Conservation (phyloP, 2,329 filamentous ascomycete species). For the Rhinocladiella mackenziei region DNA sequence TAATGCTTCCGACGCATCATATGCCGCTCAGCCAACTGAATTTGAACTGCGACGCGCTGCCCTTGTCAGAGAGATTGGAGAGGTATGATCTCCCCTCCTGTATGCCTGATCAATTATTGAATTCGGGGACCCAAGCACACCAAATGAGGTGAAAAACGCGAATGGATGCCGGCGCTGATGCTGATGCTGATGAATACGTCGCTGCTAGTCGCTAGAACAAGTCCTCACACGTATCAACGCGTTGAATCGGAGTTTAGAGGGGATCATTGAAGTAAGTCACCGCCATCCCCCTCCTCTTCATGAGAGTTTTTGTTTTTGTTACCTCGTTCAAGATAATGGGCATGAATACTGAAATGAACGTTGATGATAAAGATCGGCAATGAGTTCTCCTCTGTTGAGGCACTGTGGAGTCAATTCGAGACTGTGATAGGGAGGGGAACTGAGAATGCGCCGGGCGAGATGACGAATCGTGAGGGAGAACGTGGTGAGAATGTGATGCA, state of each 20-base stretch:
- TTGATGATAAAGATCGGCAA: conserved; percentile 68
- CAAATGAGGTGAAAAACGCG: no score
- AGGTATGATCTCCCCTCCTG: no score
- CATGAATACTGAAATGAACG: conserved; percentile 3
- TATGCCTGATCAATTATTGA: no score
- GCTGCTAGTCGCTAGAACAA: conserved; percentile 63
- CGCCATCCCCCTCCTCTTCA: neutral
- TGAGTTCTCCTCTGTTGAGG: conserved; percentile 95
- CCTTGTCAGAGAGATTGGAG: conserved; percentile 27
- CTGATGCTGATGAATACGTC: neutral
- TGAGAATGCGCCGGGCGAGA: conserved; percentile 35
- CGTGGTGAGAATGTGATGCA: neutral
- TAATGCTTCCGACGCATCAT: conserved; percentile 26
- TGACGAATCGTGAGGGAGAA: neutral
- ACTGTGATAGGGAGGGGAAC: conserved; percentile 79
- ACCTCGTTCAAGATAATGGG: no score
- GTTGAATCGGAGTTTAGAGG: conserved; percentile 85
- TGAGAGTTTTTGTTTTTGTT: no score
- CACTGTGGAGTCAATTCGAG: conserved; percentile 95
- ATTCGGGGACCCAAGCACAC: no score
- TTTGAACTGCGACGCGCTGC: conserved; percentile 33
- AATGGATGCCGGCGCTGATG: no score
- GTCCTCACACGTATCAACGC: conserved; percentile 95
- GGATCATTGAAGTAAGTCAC: conserved; percentile 71
- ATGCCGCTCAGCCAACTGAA: conserved; percentile 20